phyloP scores from a whole-genome alignment of 768 basidiomycete species.

The Boletus reticulatus region DNA sequence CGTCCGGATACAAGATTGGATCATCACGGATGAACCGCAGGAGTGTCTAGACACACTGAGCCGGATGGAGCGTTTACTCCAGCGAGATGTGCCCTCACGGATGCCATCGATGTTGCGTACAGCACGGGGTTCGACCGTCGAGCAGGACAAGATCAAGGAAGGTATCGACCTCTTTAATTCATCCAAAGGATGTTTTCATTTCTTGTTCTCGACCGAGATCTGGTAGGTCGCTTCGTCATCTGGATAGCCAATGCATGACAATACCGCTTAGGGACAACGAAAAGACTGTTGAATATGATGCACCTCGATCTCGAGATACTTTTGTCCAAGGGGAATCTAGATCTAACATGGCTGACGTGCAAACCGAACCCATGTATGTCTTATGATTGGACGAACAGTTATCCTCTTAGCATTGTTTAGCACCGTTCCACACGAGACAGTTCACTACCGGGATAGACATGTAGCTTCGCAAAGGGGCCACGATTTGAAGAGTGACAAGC shows the following conservation, averaged over 20 bases:
- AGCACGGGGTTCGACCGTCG: background rate
- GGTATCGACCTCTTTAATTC: background rate
- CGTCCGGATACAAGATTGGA: background rate
- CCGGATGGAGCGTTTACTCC: background rate
- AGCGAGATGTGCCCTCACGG: background rate
- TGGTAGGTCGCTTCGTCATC: background rate
- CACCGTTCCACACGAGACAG: too few species aligned
- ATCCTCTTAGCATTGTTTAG: background rate
- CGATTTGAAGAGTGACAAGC: background rate
- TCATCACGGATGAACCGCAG: background rate
- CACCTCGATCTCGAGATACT: background rate
- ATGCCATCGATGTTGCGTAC: background rate
- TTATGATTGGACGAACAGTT: too few species aligned
- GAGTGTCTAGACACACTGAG: background rate
- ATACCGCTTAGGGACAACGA: background rate
- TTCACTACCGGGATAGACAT: background rate
- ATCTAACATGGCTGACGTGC: too few species aligned
- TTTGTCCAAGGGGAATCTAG: background rate
- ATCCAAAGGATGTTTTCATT: background rate
- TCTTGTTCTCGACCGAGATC: background rate
- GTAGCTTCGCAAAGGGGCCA: background rate
- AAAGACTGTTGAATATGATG: background rate
- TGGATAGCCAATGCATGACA: background rate
- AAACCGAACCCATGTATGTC: too few species aligned
- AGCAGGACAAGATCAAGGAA: background rate